Evolutionary conservation across 169 alveolate species (phyloP).

Genomic region (Cryptosporidium viatorum): DNA sequence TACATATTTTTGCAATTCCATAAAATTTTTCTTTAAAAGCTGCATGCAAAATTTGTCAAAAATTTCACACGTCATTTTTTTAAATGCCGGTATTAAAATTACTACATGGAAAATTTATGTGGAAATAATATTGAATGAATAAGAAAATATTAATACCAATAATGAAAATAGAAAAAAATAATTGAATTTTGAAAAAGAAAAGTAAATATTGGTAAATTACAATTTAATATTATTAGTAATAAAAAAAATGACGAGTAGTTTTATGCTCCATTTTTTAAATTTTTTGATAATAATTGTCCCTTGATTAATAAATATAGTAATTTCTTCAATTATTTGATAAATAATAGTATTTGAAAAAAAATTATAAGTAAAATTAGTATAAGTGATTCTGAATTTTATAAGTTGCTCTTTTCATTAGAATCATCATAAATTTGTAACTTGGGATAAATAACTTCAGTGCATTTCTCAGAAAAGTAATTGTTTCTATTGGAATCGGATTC

Average conservation of each 20-base stretch:
- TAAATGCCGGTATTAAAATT: constrained; percentile 1
- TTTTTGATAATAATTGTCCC: neutral
- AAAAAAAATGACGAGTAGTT: too few species aligned
- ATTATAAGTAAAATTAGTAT: neutral
- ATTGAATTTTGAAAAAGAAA: neutral
- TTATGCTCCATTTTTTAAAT: neutral
- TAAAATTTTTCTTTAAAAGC: neutral
- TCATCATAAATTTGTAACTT: constrained; percentile 12
- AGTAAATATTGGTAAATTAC: neutral
- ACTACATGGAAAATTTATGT: neutral
- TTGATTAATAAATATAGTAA: too few species aligned
- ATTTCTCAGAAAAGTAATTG: constrained; percentile 30
- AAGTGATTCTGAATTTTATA: neutral
- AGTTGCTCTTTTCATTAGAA: neutral
- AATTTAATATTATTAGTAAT: too few species aligned
- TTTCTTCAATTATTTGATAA: neutral
- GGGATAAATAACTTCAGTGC: constrained; percentile 68
- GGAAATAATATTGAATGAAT: neutral
- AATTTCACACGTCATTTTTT: neutral
- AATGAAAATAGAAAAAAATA: neutral
- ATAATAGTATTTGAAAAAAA: neutral
- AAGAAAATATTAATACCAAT: neutral
- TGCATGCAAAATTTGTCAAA: constrained; percentile 3
- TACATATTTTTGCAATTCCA: constrained; percentile 69
- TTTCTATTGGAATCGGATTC: neutral